phyloP scores from a whole-genome alignment of 2,329 filamentous ascomycete genomes.

The Aspergillus pseudoviridinutans region DNA sequence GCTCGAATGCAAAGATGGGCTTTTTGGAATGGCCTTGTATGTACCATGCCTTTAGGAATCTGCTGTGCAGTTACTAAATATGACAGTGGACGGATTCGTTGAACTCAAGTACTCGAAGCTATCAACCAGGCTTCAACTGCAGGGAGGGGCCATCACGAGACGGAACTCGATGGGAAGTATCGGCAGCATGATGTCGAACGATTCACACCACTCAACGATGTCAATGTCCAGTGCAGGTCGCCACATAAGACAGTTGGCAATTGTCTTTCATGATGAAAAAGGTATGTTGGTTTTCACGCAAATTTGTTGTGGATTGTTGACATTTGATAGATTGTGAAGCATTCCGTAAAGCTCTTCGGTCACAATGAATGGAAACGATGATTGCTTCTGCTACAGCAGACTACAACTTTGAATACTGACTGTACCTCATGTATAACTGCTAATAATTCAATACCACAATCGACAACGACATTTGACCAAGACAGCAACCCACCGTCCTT shows the following conservation, averaged over 20 bases:
- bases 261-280: background rate
- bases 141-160: background rate
- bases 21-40: background rate
- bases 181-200: background rate
- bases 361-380: background rate
- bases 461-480: background rate
- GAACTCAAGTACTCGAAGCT: background rate
- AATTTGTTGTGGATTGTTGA: background rate
- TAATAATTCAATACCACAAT: background rate
- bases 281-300: background rate
- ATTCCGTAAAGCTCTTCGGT: background rate
- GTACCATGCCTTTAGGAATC: background rate
- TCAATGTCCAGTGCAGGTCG: background rate
- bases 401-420: rapidly evolving
- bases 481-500: too few relatives aligned
- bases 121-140: background rate
- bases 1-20: background rate
- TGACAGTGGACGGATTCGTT: background rate
- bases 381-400: background rate
- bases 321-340: background rate
- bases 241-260: background rate
- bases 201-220: background rate
- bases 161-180: background rate
- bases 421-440: background rate
- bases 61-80: background rate